phyloP scores from a whole-genome alignment of 495 filamentous ascomycete genomes.

The Hyaloscypha hepaticicola region DNA sequence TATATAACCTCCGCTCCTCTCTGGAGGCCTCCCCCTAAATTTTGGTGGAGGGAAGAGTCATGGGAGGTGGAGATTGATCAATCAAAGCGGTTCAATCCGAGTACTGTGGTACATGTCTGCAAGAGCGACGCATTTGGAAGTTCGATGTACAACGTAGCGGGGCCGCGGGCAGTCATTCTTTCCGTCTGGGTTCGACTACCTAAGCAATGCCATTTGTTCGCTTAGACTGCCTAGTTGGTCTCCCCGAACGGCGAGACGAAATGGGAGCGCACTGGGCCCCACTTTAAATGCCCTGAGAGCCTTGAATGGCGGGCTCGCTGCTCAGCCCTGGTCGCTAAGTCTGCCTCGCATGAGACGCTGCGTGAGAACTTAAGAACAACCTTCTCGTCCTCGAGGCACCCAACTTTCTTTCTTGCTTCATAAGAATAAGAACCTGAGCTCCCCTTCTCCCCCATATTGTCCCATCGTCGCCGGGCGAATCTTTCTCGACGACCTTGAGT shows the following conservation, averaged over 20 bases:
- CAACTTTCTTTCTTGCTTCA: not conserved
- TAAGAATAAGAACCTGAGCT: not conserved
- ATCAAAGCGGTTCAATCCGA: not conserved
- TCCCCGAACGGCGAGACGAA: too few species aligned
- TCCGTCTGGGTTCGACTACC: too few species aligned
- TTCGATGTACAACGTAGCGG: too few species aligned
- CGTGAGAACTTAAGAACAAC: not conserved
- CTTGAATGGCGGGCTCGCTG: not conserved
- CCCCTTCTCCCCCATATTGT: not conserved
- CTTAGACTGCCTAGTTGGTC: too few species aligned
- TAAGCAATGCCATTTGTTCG: too few species aligned
- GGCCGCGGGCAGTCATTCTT: too few species aligned
- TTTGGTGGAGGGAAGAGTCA: not conserved
- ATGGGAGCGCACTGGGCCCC: too few species aligned
- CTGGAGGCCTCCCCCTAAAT: not conserved
- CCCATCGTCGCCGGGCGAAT: slow-evolving; percentile 13
- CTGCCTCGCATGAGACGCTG: not conserved
- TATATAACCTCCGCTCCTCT: slow-evolving; percentile 1
- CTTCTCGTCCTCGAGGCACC: slow-evolving; percentile 17
- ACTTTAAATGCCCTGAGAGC: too few species aligned
- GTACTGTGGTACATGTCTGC: not conserved
- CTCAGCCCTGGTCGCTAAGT: not conserved
- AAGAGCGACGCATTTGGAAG: not conserved
- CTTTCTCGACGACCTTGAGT: slow-evolving; percentile 11
- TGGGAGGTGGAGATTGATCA: slow-evolving; percentile 1